Evolutionary conservation across 768 basidiomycete genomes (phyloP), one percentile per base, ranked within the genome.

Genomic region (Suillus ampliporus): DNA sequence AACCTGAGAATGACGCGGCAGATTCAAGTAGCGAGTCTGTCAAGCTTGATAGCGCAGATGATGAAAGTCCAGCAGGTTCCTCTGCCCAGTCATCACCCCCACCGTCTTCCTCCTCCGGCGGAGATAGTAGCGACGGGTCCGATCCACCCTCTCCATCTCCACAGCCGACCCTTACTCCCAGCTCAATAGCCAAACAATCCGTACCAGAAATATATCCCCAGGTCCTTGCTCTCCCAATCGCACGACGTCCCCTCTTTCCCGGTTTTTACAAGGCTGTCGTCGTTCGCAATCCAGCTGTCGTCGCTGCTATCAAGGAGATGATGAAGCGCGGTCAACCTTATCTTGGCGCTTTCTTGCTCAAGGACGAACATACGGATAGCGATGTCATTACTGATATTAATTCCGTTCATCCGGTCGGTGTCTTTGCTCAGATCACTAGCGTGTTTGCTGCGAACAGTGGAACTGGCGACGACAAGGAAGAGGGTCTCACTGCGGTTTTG

Each of bases 211-310:
- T 86, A 62, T 98, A 98, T 76, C 96, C 97, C 1, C 94, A 97
- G 73, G 90, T 98, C 47, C 85, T 99, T 31, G 97, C 96, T 2
- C 86, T 99, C 0, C 97, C 97, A 4, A 98, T 99, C 63, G 95
- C 95, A 37, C 89, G 95, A 47, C 86, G 97, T 19, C 97, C 97
- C 1, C 88, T 98, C 51, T 98, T 98, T 79, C 97, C 97, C 5
- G 95, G 95, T 35, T 97, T 98, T 77, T 98, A 98, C 84, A 97
- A 98, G 75, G 97, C 96, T 3, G 96, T 99, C 56, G 95, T 98
- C 61, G 85, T 99, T 57, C 86, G 89, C 23, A 92, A 98, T 67
- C 94, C 94, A 0, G 84, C 87, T 0, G 97, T 99, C 37, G 95
- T 98, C 43, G 87, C 89, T 9, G 94, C 95, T 15, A 92, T 99